Evolutionary conservation across 2,329 filamentous ascomycete genomes (phyloP), one percentile per base, ranked within the genome.

Genomic region (Aspergillus chevalieri): DNA sequence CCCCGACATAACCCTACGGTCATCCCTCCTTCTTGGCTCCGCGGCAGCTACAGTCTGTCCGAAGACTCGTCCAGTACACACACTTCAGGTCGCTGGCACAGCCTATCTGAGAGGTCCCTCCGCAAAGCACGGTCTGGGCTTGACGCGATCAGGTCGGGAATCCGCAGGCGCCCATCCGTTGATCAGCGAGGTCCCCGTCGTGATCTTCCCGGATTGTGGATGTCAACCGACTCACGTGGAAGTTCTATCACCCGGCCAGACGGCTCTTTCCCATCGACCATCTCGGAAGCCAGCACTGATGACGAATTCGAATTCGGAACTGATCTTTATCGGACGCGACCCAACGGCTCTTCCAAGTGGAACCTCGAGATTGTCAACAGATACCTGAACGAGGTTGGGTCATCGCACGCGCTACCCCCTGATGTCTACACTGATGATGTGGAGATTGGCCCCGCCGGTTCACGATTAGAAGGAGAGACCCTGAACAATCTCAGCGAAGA

Each of bases 1-100:
- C 65, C 67, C 50, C 57, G 63, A 24, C 68, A 70, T 44, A 69
- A 68, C 22, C 61, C 68, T 39, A 42, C 59, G 7, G 42, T 33
- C n/a, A 26, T 46, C 4, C 44, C 45, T 10, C 45, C 46, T 14
- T 28, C 47, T 28, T 58, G 55, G 52, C 43, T 42, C 26, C 48
- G 52, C 17, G 48, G 51, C 12, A 46, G 51, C 2, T 53, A 53
- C 24, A 47, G 46, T 6, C 45, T 47, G 9, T 55, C 58, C 12
- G 46, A 51, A 10, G 45, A 50, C 6, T 44, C 52, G 1, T 49
- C 57, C 2, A 54, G 49, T 4, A 47, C 56, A 3, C 49, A 53
- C 6, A 59, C 51, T 8, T 60, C 59, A 30, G 46, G 53, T 1
- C 54, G 53, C 21, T 62, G 60, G 64, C 61, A 64, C 12, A 57